Base-by-base conservation (phyloP, 441 rosid genomes). In the Corymbia calophylla region DNA sequence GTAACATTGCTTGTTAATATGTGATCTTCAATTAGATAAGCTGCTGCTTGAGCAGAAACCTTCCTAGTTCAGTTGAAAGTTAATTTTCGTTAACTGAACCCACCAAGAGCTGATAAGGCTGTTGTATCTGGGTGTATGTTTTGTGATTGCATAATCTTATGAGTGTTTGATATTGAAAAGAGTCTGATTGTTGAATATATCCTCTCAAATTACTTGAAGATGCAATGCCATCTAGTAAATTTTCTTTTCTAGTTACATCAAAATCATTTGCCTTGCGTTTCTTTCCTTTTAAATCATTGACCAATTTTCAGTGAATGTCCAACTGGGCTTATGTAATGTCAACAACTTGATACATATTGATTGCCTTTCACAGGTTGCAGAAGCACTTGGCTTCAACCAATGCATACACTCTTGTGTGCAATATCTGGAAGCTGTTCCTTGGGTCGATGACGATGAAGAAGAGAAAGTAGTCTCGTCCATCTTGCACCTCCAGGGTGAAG, bases 381-480 rank as follows among this genome's bases (percentile, higher is more conserved):
- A 98, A 92, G 87, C 93, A 91, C 95, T 97, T 88, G 95, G 96
- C 89, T 97, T 95, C 91, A 93, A 89, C 89, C 92, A 93, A 55
- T 98, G 99, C 93, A 95, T 96, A 7, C 93, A 89, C 54, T 94
- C 98, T 89, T 97, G 99, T 91, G 95, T 97, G 93, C 98, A 96
- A 92, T 98, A 96, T 89, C 91, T 98, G 89, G 99, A 98, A 95
- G 99, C 99, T 89, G 99, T 98, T 92, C 99, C 99, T 2, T 98
- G 99, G 99, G 97, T 96, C 44, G 99, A 99, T 32, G 97, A 97
- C 87, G 99, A 98, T 92, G 99, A 98, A 91, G 99, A 98, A 91
- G 99, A 96, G 90, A 96, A 95, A 90, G 99, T 98, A n/a, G 94
- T 98, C 87, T 96, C 97, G 23, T 94, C 97, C 19, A 93, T 98